Evolutionary conservation across 2,329 filamentous ascomycete genomes (phyloP), one percentile per base, ranked within the genome.

Genomic region (Monilinia polystroma): DNA sequence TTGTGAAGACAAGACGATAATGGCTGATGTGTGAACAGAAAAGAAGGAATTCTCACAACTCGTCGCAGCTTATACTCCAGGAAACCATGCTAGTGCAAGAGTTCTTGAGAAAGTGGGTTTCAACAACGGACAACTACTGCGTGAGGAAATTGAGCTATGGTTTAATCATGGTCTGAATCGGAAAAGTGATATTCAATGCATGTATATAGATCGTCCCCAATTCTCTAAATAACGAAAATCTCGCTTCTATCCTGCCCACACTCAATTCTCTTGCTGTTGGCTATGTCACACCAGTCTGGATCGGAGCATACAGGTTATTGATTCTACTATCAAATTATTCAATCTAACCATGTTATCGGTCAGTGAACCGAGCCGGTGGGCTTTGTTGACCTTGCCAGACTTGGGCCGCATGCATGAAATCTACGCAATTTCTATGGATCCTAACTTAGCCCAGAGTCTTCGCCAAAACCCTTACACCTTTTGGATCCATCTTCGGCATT

Each of bases 21-120:
- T 3, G 7, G n/a, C 43, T 59, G 20, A 57, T 35, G 23, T 18
- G 6, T 10, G 6, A 20, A 35, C 26, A 68, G 64, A 54, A 45
- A 54, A 56, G 43, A 45, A 16, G 16, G 52, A 43, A 6, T 29
- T 52, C 10, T 4, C 43, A 3, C 23, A 16, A 29, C 5, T 68
- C 4, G 11, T 52, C 6, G 65, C 63, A 14, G 59, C 58, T 20
- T 63, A 62, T 2, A 72, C 71, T 52, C 67, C 71, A 0, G 70
- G 70, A 11, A 73, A 74, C 54, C 16, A 55, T 10, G 66, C 69
- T 18, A 74, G 71, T 59, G 55, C 63, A 11, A 67, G 68, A 52
- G 68, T 73, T 12, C 57, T 73, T 12, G 38, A 68, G 56, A 72
- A 72, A 58, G 54, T 60, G 10, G 70, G 72, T 2, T 73, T 73